Conservation (phyloP, 2,329 filamentous ascomycete species). For the Neopestalotiopsis clavispora region DNA sequence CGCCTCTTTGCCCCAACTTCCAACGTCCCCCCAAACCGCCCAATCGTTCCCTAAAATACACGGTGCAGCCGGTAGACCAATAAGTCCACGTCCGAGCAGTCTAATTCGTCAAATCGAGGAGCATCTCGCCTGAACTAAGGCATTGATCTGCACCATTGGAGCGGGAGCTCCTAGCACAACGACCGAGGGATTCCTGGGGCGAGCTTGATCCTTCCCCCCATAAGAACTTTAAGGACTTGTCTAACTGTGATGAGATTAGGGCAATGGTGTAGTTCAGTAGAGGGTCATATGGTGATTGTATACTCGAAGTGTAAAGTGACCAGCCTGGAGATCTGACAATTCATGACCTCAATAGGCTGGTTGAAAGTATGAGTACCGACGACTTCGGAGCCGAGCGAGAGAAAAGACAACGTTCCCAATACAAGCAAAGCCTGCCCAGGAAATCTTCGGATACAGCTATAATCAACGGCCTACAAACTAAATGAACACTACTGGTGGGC, state of each 20-base stretch:
- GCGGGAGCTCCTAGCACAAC: neutral
- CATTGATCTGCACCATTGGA: neutral
- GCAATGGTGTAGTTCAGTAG: neutral
- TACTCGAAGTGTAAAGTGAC: too few species aligned
- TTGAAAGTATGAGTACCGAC: too few species aligned
- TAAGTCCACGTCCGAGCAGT: neutral
- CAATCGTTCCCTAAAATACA: neutral
- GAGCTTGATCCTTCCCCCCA: neutral
- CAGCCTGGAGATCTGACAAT: too few species aligned
- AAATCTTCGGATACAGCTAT: too few species aligned
- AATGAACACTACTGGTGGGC: too few species aligned
- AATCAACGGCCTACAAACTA: too few species aligned
- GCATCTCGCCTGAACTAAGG: constrained; percentile 1
- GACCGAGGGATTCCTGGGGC: neutral
- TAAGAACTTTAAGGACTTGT: neutral
- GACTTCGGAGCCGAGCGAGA: too few species aligned
- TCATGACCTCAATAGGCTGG: too few species aligned
- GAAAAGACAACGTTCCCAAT: too few species aligned
- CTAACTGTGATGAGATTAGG: neutral
- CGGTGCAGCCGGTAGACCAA: neutral
- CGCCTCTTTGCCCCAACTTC: too few species aligned
- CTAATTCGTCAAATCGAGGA: neutral
- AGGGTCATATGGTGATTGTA: neutral
- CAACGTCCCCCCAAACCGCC: neutral
- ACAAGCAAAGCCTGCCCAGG: too few species aligned